Evolutionary conservation across 2,329 filamentous ascomycete species (phyloP), one percentile per base, ranked within the genome.

Genomic region (Phoma herbarum): DNA sequence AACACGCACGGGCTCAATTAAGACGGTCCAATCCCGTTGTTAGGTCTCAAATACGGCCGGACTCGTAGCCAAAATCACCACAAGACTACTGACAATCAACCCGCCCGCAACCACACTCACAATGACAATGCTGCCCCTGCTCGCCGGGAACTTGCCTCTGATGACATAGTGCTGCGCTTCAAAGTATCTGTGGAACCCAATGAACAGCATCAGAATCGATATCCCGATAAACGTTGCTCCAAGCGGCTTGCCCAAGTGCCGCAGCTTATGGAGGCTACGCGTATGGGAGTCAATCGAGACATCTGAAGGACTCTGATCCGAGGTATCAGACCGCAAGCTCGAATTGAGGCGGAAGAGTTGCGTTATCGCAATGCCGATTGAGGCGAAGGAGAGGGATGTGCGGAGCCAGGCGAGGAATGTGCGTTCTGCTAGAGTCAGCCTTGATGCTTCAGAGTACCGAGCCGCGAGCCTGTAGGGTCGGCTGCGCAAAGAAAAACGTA

Each of bases 391-490:
- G 33, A 95, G 84, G 2, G 90, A 93, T 2, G 91, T 95, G 51
- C 91, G 86, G 42, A 95, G 84, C 91, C 91, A 95, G 53, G 91
- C 91, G 29, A 95, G 85, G 76, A 94, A 95, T 0, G 91, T 95
- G 20, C 91, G 85, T 78, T 95, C 91, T 93, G 11, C 11, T 14
- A 26, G 4, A 18, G 26, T 16, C 33, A 37, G 33, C 12, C 10
- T 31, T 11, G 10, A 12, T 11, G 29, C 29, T 28, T 9, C 4
- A 9, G 26, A 5, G 9, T 9, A 28, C 9, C 26, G 26, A 28
- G 26, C 26, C 26, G 26, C 26, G 9, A 9, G 9, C 26, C 9
- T 28, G 26, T 28, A 9, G 26, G 4, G 26, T 28, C 9, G 9
- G 26, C 9, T 28, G 26, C 9, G 26, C 5, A 12, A 16, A 37